Percentiles rank a stretch among this genome's conserved stretches.
Conservation (phyloP, 2,329 filamentous ascomycete genomes). For the Ophiocordyceps australis region DNA sequence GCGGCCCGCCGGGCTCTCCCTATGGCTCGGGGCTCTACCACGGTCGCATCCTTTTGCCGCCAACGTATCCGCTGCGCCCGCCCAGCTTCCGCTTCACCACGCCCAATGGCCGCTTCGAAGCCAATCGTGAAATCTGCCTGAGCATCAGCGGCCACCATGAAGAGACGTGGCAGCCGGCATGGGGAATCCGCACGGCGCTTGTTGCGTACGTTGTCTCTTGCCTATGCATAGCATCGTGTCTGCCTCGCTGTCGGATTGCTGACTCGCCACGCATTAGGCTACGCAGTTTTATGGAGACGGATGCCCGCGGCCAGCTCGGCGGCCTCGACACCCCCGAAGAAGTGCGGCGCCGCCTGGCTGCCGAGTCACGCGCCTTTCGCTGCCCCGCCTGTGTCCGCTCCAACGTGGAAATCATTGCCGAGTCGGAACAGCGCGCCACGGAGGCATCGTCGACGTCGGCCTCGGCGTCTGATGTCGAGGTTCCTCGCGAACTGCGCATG, state of each 20-base stretch:
- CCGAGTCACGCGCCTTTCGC: constrained; percentile 43
- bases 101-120: constrained; percentile 81
- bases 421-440: constrained; percentile 42
- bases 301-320: constrained; percentile 73
- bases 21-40: constrained; percentile 82
- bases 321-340: constrained; percentile 61
- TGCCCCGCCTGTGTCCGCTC: constrained; percentile 53
- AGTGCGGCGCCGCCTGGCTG: constrained; percentile 51
- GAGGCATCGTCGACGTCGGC: constrained; percentile 12
- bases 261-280: constrained; percentile 22
- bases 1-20: constrained; percentile 64
- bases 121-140: constrained; percentile 92
- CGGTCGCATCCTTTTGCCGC: constrained; percentile 80
- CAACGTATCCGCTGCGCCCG: constrained; percentile 78
- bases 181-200: constrained; percentile 85
- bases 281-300: constrained; percentile 83
- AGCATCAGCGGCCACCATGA: constrained; percentile 91
- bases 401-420: constrained; percentile 57
- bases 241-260: constrained; percentile 1
- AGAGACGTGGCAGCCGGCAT: constrained; percentile 96
- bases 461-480: constrained; percentile 20
- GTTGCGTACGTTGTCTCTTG: constrained; percentile 25
- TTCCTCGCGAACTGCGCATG: constrained; percentile 41
- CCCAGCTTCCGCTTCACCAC: constrained; percentile 94
- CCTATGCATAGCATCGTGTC: too few relatives aligned